Evolutionary conservation across 768 basidiomycete species (phyloP).

Genomic region (Amanita rimosa): DNA sequence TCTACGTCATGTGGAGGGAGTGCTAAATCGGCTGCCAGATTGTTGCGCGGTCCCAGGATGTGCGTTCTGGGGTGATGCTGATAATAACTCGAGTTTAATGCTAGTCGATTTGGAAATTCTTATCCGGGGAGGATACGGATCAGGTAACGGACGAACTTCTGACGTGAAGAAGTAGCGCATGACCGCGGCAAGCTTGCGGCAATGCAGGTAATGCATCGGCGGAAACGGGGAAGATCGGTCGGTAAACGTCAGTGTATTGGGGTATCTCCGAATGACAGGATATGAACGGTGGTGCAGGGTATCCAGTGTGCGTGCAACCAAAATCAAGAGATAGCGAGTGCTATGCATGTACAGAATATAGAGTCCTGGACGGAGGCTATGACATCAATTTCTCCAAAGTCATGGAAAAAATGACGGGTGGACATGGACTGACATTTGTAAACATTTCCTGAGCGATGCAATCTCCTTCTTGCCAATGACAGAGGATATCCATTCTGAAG

Average conservation of each 20-base stretch:
- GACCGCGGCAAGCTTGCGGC: slow-evolving; percentile 23
- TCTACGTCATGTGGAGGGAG: no score
- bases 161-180: slow-evolving; percentile 20
- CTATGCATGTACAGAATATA: slow-evolving; percentile 39
- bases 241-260: not conserved
- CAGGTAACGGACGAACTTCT: slow-evolving; percentile 15
- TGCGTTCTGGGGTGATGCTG: not conserved
- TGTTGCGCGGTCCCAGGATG: no score
- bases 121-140: slow-evolving; percentile 6
- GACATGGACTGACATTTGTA: slow-evolving; percentile 49
- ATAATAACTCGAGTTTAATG: not conserved
- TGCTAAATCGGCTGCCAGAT: no score
- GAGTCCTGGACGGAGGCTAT: slow-evolving; percentile 43
- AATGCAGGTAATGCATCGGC: slow-evolving; percentile 11
- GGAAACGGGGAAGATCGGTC: slow-evolving; percentile 6
- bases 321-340: slow-evolving; percentile 30
- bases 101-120: not conserved
- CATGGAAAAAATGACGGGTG: slow-evolving; percentile 7
- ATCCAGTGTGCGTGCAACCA: not conserved
- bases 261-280: slow-evolving; percentile 10
- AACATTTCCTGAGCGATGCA: slow-evolving; percentile 69
- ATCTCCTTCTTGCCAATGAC: slow-evolving; percentile 86
- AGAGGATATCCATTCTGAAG: slow-evolving; percentile 64
- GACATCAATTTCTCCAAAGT: slow-evolving; percentile 3
- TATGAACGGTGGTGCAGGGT: slow-evolving; percentile 5